Evolutionary conservation across 2,329 filamentous ascomycete species (phyloP).

Genomic region (Ophiostoma piceae): DNA sequence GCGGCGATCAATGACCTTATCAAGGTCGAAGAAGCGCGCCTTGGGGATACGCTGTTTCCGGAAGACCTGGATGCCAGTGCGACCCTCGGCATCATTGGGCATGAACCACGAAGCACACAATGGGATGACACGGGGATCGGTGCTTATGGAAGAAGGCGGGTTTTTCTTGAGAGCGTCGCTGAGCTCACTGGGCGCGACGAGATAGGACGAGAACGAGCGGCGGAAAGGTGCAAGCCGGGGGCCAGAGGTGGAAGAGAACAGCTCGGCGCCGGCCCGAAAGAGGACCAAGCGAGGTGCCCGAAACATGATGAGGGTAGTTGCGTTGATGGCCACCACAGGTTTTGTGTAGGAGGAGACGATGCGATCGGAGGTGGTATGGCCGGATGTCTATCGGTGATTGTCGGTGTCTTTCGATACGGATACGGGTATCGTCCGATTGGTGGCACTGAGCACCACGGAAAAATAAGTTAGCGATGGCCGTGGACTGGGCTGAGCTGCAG

Average conservation of each 20-base stretch:
- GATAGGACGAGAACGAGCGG: conserved; percentile 68
- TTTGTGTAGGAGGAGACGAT: background rate
- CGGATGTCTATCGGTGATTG: background rate
- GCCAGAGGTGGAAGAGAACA: conserved; percentile 31
- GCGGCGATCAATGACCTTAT: conserved; percentile 79
- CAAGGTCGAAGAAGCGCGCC: conserved; percentile 93
- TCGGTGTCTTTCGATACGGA: background rate
- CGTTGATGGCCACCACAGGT: background rate
- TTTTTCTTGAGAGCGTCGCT: conserved; percentile 76
- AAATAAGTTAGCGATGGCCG: background rate
- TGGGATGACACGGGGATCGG: conserved; percentile 76
- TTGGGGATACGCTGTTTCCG: conserved; percentile 77
- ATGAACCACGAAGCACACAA: conserved; percentile 95
- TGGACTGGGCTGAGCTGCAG: background rate
- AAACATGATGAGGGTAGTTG: conserved; percentile 27
- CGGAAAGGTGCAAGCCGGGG: conserved; percentile 33
- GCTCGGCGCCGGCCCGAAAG: conserved; percentile 36
- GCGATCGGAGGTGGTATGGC: background rate
- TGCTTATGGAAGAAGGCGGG: conserved; percentile 70
- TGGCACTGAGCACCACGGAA: background rate
- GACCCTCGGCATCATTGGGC: conserved; percentile 69
- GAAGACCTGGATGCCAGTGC: conserved; percentile 76
- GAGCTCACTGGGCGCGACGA: conserved; percentile 81
- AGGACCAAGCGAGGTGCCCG: conserved; percentile 41
- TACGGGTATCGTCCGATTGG: background rate